Percentiles rank a stretch among this genome's conserved stretches.
phyloP scores from a whole-genome alignment of 2,329 filamentous ascomycete genomes.

The Pyrenophora tritici-repentis region DNA sequence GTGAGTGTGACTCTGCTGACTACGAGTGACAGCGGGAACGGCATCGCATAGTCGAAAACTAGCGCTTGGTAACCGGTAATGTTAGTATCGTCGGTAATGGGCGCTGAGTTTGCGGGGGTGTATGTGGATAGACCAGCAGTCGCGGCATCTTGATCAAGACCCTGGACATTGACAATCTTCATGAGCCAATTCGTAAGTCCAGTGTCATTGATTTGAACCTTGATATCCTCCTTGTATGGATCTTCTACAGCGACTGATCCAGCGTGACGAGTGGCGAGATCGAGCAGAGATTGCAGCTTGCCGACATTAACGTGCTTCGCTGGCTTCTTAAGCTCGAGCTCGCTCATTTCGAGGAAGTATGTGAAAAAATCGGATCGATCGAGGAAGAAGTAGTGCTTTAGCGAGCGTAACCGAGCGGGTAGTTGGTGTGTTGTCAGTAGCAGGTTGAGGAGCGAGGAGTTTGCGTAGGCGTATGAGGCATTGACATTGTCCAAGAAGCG shows the following conservation, averaged over 20 bases:
- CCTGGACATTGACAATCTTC: slow-evolving; percentile 94
- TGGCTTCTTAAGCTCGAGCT: slow-evolving; percentile 87
- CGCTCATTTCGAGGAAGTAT: slow-evolving; percentile 91
- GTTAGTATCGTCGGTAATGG: slow-evolving; percentile 76
- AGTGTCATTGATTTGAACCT: slow-evolving; percentile 95
- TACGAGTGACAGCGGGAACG: slow-evolving; percentile 92
- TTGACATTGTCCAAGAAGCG: slow-evolving; percentile 96
- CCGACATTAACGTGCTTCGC: slow-evolving; percentile 86
- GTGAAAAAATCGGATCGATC: slow-evolving; percentile 98
- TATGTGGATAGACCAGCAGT: slow-evolving; percentile 69
- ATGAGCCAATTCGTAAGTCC: slow-evolving; percentile 92
- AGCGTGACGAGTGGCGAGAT: slow-evolving; percentile 93
- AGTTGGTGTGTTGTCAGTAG: slow-evolving; percentile 91
- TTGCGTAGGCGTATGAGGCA: slow-evolving; percentile 90
- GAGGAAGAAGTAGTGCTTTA: slow-evolving; percentile 99
- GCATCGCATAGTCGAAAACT: slow-evolving; percentile 91
- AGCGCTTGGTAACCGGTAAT: slow-evolving; percentile 90
- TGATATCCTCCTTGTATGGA: slow-evolving; percentile 97
- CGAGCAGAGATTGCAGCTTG: slow-evolving; percentile 94
- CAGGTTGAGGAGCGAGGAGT: slow-evolving; percentile 87
- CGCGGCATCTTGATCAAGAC: slow-evolving; percentile 81
- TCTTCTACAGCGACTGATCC: slow-evolving; percentile 92
- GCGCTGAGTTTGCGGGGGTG: slow-evolving; percentile 64
- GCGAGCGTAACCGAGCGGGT: slow-evolving; percentile 80
- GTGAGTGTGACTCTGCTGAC: slow-evolving; percentile 97